Base-by-base conservation (phyloP, 768 basidiomycete genomes). In the Hygrophorus russula region DNA sequence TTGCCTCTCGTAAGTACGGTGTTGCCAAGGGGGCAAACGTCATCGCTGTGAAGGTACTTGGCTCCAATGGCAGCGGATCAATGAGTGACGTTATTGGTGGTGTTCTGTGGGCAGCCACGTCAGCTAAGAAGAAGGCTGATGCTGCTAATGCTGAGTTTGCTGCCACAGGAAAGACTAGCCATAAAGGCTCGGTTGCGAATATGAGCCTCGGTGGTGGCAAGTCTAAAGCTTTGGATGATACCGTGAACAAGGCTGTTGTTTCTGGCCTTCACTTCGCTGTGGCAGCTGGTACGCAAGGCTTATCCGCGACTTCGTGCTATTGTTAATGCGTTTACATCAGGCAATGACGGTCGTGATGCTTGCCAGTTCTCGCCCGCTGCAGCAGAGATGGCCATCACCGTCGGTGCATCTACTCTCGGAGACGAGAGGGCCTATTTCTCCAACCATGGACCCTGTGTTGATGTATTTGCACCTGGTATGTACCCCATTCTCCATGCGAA, bases 161-260 rank as follows among this genome's bases (percentile, higher is more conserved):
- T 41, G 69, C 72, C 24, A 90, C 87, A 14, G 85, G 88, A 42
- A 80, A 74, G 67, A 84, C 82, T 43, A 65, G 64, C 35, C 87
- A 94, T 74, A 93, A 91, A 69, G 96, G 96, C 17, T 91, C 90
- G 13, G 91, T 93, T 42, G 88, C 83, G 39, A 94, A 94, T 73
- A 96, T 99, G 96, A 86, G 82, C 59, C 82, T 99, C 41, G 96
- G 96, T 49, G 96, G 96, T 54, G 89, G 90, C 46, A 94, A 93
- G 68, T 89, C 87, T 4, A 72, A 67, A 15, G 75, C 87, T 28
- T 73, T 98, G 41, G 91, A 99, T 49, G 70, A 72, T 17, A 78
- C 82, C 41, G 90, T 99, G 48, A 80, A 98, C 67, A 68, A 65
- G 40, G 91, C 96, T 36, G 89, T 94, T 43, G 73, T 77, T 7